Evolutionary conservation across 331 rosid species (phyloP), one percentile per base, ranked within the genome.

Genomic region (Dryas integrifolia): DNA sequence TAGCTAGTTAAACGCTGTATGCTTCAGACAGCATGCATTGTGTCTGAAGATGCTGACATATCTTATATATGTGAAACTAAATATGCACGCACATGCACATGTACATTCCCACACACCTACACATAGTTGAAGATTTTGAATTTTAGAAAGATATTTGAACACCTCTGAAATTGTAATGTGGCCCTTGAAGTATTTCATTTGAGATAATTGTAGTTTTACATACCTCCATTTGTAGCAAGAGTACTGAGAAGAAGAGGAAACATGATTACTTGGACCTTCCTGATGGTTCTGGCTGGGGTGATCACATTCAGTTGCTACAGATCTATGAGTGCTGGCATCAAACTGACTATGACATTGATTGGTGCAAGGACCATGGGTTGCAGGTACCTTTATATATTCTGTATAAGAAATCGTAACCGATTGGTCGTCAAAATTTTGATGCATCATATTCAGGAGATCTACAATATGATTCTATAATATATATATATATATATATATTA

Each of bases 261-360:
- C 88, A 79, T 16, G 58, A 78, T 43, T 61, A 70, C 57, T 39
- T 79, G 76, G 86, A 83, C 74, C 92, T 91, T 85, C 97, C 96
- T 77, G 97, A 89, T 88, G 97, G 97, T 66, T 88, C 83, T 78
- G 98, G 98, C 72, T 88, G 82, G 87, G 98, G 97, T 74, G 98
- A 94, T 76, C 96, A 94, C 75, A 89, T 94, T 77, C 97, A 91
- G 47, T 88, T 91, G 83, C 85, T 94, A 60, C 96, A 94, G 80
- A 91, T 89, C 80, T 94, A 55, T 73, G 96, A 94, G 55, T 72
- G 82, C 13, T 91, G 97, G 97, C 88, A 89, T 81, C 91, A 72
- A 65, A 85, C 80, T 72, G 82, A 88, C 81, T 88, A 80, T 76
- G 88, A 88, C 80, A 82, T 85, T 79, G 80, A 81, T 53, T 94